Percentiles rank a stretch among this genome's conserved stretches.
These are phyloP conservation scores for Clohesyomyces aquaticus DNA, from an alignment of 495 filamentous ascomycete species.

Conservation along the genomic window DNA sequence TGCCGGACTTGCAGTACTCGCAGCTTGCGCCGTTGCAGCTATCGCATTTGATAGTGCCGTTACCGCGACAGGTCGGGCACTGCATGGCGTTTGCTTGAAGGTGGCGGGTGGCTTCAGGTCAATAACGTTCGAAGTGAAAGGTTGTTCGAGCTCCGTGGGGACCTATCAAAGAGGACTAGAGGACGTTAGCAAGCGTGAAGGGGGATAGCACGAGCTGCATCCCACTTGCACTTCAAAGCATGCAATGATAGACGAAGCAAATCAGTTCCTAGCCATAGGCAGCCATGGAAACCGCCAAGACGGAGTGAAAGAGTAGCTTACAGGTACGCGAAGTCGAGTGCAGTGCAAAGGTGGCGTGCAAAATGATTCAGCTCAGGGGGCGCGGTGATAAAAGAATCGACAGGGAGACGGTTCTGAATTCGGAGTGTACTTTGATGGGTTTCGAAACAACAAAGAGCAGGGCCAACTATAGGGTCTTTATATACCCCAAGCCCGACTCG, in stretches of 20 bases:
- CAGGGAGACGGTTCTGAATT: too few relatives aligned
- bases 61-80: constrained; percentile 31
- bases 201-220: too few relatives aligned
- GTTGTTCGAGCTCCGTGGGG: too few relatives aligned
- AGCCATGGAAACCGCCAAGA: too few relatives aligned
- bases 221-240: too few relatives aligned
- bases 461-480: not conserved
- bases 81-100: constrained; percentile 14
- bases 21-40: constrained; percentile 26
- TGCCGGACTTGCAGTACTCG: constrained; percentile 24
- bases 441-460: constrained; percentile 3
- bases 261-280: too few relatives aligned
- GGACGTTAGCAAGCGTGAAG: too few relatives aligned
- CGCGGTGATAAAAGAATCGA: not conserved
- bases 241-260: too few relatives aligned
- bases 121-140: not conserved
- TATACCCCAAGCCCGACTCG: not conserved
- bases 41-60: constrained; percentile 31
- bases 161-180: too few relatives aligned
- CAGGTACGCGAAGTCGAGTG: too few relatives aligned
- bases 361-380: not conserved
- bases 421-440: not conserved
- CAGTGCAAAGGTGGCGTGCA: too few relatives aligned
- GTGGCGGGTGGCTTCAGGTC: not conserved
- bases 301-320: too few relatives aligned